Conservation (phyloP, 257 asterid species). For the Penstemon barbatus region DNA sequence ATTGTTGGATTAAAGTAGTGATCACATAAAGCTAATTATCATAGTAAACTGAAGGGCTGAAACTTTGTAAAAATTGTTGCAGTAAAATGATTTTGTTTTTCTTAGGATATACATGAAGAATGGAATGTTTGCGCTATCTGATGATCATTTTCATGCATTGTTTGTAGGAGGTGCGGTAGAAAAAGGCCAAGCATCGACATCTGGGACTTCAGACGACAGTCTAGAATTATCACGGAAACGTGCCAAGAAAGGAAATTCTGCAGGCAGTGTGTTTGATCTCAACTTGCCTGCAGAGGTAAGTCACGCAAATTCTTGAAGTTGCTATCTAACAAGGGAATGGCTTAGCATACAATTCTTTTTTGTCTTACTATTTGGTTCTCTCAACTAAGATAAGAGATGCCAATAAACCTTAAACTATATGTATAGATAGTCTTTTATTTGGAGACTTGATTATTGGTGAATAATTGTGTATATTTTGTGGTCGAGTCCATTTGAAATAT, state of each 20-base stretch:
- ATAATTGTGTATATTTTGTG: conserved; percentile 20
- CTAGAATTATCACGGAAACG: conserved; percentile 57
- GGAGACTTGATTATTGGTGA: conserved; percentile 14
- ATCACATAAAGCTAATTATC: neutral
- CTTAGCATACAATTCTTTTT: neutral
- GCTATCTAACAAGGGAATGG: neutral
- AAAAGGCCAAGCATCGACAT: conserved; percentile 56
- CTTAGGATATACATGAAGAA: neutral
- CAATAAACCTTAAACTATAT: conserved; percentile 21
- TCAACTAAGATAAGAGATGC: neutral
- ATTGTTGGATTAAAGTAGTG: neutral
- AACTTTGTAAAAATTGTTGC: neutral
- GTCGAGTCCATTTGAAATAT: conserved; percentile 18
- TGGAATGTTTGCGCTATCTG: conserved; percentile 4
- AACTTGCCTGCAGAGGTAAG: conserved; percentile 69
- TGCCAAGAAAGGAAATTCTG: conserved; percentile 38
- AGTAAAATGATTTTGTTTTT: neutral
- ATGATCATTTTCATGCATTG: conserved; percentile 9
- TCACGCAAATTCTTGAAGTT: conserved; percentile 31
- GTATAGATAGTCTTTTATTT: conserved; percentile 14
- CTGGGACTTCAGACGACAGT: conserved; percentile 49
- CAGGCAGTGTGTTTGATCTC: conserved; percentile 57
- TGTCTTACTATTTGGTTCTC: neutral
- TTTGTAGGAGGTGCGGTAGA: conserved; percentile 45
- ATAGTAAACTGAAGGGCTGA: too few species aligned